phyloP scores from a whole-genome alignment of 495 filamentous ascomycete genomes.

The Aspergillus carlsbadensis region DNA sequence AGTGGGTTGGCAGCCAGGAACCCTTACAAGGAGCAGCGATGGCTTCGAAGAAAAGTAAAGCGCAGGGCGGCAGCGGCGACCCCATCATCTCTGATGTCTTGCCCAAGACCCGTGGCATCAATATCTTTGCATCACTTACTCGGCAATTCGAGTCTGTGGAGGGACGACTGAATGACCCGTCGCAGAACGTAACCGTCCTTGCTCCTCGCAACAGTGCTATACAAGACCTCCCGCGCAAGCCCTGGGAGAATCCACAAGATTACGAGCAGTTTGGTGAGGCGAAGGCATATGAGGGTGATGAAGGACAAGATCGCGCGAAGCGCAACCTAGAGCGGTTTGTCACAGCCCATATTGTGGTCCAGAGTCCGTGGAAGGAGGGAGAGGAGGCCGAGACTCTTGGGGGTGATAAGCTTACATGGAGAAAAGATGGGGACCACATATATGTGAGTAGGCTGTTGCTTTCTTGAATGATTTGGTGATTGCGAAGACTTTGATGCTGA shows the following conservation, averaged over 20 bases:
- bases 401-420: constrained; percentile 80
- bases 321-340: constrained; percentile 81
- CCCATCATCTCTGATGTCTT: constrained; percentile 83
- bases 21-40: constrained; percentile 32
- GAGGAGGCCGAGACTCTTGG: constrained; percentile 69
- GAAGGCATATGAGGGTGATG: constrained; percentile 74
- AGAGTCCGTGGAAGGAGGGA: constrained; percentile 76
- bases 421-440: constrained; percentile 69
- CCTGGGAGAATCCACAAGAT: constrained; percentile 89
- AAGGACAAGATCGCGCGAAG: constrained; percentile 76
- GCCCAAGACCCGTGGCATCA: constrained; percentile 75
- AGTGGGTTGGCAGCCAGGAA: constrained; percentile 31
- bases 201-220: constrained; percentile 84
- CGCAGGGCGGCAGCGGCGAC: constrained; percentile 20
- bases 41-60: constrained; percentile 27
- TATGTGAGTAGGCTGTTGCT: constrained; percentile 49
- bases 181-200: constrained; percentile 81
- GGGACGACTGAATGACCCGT: constrained; percentile 65
- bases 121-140: constrained; percentile 84
- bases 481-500: constrained; percentile 5
- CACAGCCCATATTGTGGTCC: constrained; percentile 77
- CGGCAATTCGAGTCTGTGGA: constrained; percentile 74
- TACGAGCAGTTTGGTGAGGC: constrained; percentile 66
- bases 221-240: constrained; percentile 77
- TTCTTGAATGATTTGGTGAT: neutral